Base-by-base conservation (phyloP, 805 yeast species). In the Metschnikowia cerradonensis region DNA sequence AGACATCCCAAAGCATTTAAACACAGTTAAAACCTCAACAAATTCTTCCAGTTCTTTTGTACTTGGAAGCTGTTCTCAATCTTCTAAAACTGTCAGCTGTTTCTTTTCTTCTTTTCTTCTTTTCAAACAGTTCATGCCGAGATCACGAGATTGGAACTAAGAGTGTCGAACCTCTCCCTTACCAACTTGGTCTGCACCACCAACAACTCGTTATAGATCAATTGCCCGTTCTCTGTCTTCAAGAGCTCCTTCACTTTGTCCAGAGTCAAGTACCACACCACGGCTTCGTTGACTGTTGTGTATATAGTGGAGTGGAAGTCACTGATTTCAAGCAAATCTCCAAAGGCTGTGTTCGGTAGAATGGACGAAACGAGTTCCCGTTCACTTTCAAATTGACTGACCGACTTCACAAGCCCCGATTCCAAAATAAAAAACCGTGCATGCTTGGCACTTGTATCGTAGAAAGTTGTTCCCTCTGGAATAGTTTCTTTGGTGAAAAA, bases 71-170 rank as follows among this genome's bases (percentile, higher is more conserved):
- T 26, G 30, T 26, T 26, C 11, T 8, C 4, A 26, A 26, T 26
- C 2, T 8, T 8, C 30, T 8, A 8, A 23, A n/a, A n/a, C 8
- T 15, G 7, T 5, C 11, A 10, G 7, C 38, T 6, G 22, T 6
- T 17, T 19, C 7, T 3, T 14, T 6, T 8, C 6, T 5, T 35
- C 17, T 60, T 8, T 26, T 23, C 26, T 6, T 6, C 26, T 6
- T 6, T 22, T 22, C 26, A 6, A 6, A 23, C 2, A 23, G 26
- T 23, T 26, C 30, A 80, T 10, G 83, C 76, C 39, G 88, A 75
- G 3, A 89, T 82, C 46, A 88, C 72, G 22, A 90, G 78, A 63
- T 87, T 88, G 2, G 94, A 89, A 3, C 92, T 79, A 56, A 90
- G 72, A 26, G 88, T 80, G 53, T 83, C 88, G 59, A 86, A 85